Base-by-base conservation (phyloP, 768 basidiomycete genomes). In the Coprinellus aureogranulatus region DNA sequence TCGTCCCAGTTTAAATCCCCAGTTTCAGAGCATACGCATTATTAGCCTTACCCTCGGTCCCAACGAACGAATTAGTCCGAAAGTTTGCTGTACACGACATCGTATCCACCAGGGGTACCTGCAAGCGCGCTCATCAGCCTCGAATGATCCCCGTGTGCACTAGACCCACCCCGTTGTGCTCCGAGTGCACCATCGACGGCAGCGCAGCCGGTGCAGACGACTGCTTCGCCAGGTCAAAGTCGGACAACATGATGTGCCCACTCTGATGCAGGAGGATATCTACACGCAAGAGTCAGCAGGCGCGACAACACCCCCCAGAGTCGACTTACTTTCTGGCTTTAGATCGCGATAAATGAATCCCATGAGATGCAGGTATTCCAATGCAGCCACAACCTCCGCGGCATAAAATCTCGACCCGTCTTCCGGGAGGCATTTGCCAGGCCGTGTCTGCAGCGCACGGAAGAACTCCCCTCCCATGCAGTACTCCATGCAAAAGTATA, bases 401-500 rank as follows among this genome's bases (percentile, higher is more conserved):
- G 97, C 96, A 71, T 99, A 99, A 77, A 98, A 98, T 55, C 94
- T 85, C 20, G 95, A 89, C 27, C 90, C 94, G 55, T 98, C 95
- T 75, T 99, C 97, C 54, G 92, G 78, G 26, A 99, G 82, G 74
- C 97, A 98, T 69, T 94, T 98, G n/a, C 92, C 93, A 5, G 96
- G 97, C 60, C 94, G 83, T 47, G 90, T 91, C 72, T 99, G 97
- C 61, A 99, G 77, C 9, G 96, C 95, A 34, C 97, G 89, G 81
- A 99, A 99, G 78, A 99, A 99, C 69, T 99, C 97, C 57, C 97
- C 97, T 34, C 97, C 86, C 92, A 97, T 95, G 76, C 97, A 99
- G 74, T 98, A 98, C 74, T 98, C 92, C 92, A 94, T 94, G 80
- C 94, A 97, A 72, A 98, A 96, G 75, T 98, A 99, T 27, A 99